Conservation (phyloP, 495 filamentous ascomycete genomes). For the Xylaria acuta region DNA sequence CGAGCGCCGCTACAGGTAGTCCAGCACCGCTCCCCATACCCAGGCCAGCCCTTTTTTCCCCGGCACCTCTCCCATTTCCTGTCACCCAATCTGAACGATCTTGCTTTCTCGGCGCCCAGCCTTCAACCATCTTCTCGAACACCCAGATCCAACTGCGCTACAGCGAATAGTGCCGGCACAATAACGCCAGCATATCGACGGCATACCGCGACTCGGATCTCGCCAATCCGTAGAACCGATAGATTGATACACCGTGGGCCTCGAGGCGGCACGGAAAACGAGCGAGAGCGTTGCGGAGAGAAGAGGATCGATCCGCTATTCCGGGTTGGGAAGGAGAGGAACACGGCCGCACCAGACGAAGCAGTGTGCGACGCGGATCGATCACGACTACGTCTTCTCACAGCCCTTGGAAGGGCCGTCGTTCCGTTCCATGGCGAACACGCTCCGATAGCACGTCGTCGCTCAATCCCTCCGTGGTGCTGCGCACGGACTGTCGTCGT, state of each 20-base stretch:
- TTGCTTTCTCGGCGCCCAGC: slow-evolving; percentile 41
- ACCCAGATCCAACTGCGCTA: slow-evolving; percentile 26
- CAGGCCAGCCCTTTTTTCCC: slow-evolving; percentile 32
- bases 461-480: slow-evolving; percentile 15
- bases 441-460: slow-evolving; percentile 34
- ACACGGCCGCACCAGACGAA: neutral
- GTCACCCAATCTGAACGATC: slow-evolving; percentile 28
- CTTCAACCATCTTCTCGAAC: slow-evolving; percentile 32
- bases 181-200: neutral
- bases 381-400: slow-evolving; percentile 24
- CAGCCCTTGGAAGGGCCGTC: slow-evolving; percentile 34
- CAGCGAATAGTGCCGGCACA: slow-evolving; percentile 4
- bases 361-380: slow-evolving; percentile 18
- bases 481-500: slow-evolving; percentile 29
- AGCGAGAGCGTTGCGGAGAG: neutral
- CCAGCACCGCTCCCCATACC: slow-evolving; percentile 22
- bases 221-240: neutral
- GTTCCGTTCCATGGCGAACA: slow-evolving; percentile 40
- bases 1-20: slow-evolving; percentile 11
- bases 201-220: neutral
- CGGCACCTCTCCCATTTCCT: slow-evolving; percentile 38
- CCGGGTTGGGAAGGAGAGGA: slow-evolving; percentile 10
- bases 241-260: neutral
- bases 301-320: neutral
- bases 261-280: neutral